Evolutionary conservation across 768 basidiomycete genomes (phyloP), one percentile per base, ranked within the genome.

Genomic region (Kwoniella shandongensis): DNA sequence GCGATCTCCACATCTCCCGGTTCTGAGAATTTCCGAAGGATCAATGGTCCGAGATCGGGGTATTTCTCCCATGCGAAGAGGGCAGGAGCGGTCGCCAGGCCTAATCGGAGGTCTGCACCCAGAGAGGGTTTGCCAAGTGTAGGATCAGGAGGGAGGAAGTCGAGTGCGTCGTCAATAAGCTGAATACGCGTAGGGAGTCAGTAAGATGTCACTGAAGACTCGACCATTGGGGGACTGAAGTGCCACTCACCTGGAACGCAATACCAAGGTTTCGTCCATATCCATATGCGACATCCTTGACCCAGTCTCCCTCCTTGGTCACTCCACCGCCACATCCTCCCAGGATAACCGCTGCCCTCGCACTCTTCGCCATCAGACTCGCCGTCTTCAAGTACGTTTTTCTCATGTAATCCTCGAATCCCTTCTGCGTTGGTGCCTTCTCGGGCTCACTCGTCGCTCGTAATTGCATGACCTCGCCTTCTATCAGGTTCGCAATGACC

Each of bases 331-430:
- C 80, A 81, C 86, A 29, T 7, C 92, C 92, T 4, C 92, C 92
- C 1, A 97, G 80, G n/a, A 92, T 84, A 20, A 89, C 89, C 1
- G 89, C 84, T 22, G 88, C 87, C 20, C 92, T 82, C 4, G 88
- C 85, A 17, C 84, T 85, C 78, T 94, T 94, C 1, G 91, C 91
- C 82, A 94, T 87, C 64, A 96, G 77, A 73, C 87, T 88, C 12
- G 92, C 91, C 12, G 89, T 89, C 79, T 92, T 93, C 57, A 94
- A 79, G 76, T 97, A 94, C 12, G 89, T 92, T 79, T 94, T 96
- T 68, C 88, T 85, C 72, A 94, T 81, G 78, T 96, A 97, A 15
- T 83, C 73, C 52, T 78, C 76, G 54, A 80, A 80, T 27, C 78
- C 78, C 54, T 79, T 77, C 12, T 57, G 52, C 2, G 75, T 78